Conservation (phyloP, 2,329 filamentous ascomycete species). For the Beauveria caledonica region DNA sequence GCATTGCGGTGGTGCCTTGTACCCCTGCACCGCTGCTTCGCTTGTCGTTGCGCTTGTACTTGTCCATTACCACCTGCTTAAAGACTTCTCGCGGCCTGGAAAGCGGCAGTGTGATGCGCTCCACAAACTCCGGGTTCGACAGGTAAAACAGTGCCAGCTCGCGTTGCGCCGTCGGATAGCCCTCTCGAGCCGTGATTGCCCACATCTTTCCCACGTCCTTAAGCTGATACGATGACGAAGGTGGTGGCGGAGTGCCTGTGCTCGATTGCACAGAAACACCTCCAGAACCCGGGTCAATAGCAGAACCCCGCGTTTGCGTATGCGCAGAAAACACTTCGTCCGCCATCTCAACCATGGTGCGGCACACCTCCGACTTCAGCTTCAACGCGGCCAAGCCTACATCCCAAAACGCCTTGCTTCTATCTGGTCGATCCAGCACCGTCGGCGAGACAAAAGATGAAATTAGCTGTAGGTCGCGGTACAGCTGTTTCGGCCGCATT, state of each 20-base stretch:
- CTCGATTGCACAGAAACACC: slow-evolving; percentile 25
- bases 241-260: slow-evolving; percentile 36
- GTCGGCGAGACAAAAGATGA: slow-evolving; percentile 55
- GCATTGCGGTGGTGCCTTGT: slow-evolving; percentile 16
- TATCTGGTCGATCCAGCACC: slow-evolving; percentile 53
- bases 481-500: slow-evolving; percentile 70
- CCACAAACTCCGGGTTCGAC: slow-evolving; percentile 78
- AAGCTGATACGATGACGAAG: slow-evolving; percentile 58
- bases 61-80: slow-evolving; percentile 76
- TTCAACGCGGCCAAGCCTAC: slow-evolving; percentile 80
- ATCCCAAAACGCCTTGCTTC: slow-evolving; percentile 80
- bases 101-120: slow-evolving; percentile 72
- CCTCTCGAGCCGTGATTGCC: slow-evolving; percentile 89
- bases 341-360: slow-evolving; percentile 62
- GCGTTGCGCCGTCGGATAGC: slow-evolving; percentile 72
- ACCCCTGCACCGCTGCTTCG: slow-evolving; percentile 17
- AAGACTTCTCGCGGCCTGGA: slow-evolving; percentile 83
- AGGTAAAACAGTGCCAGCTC: slow-evolving; percentile 92
- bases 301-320: slow-evolving; percentile 50
- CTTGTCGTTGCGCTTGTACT: slow-evolving; percentile 40
- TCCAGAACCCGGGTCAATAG: slow-evolving; percentile 23
- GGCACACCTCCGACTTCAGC: slow-evolving; percentile 79
- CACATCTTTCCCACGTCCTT: slow-evolving; percentile 82
- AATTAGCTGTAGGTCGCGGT: slow-evolving; percentile 72
- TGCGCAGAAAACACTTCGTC: slow-evolving; percentile 51